Evolutionary conservation across 2,329 filamentous ascomycete genomes (phyloP).

Genomic region (Xylariaceae sp.): DNA sequence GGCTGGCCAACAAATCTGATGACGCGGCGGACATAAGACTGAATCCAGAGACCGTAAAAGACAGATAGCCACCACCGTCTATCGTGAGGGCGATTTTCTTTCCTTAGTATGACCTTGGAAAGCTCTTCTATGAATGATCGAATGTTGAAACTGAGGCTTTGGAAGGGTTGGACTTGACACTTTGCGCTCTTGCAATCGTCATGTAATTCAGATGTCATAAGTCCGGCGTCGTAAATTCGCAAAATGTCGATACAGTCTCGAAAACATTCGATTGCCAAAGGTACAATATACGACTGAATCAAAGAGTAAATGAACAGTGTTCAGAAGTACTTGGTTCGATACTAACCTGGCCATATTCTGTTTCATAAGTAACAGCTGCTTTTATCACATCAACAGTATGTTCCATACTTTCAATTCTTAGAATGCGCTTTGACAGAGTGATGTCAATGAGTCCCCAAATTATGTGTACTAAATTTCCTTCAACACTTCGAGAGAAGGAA

Average conservation of each 20-base stretch:
- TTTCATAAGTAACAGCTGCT: constrained; percentile 21
- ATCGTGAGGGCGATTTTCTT: constrained; percentile 22
- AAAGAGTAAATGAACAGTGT: background rate
- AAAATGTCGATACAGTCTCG: constrained; percentile 23
- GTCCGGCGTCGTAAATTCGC: constrained; percentile 12
- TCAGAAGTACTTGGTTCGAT: background rate
- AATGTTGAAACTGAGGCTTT: constrained; percentile 17
- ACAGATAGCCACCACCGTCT: constrained; percentile 27
- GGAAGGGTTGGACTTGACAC: constrained; percentile 16
- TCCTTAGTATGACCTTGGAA: constrained; percentile 23
- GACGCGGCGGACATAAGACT: constrained; percentile 22
- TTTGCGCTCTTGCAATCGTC: constrained; percentile 7
- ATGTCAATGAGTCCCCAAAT: constrained; percentile 23
- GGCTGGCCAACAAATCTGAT: constrained; percentile 14
- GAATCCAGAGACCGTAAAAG: constrained; percentile 26
- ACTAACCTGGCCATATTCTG: constrained; percentile 24
- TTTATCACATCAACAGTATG: constrained; percentile 22
- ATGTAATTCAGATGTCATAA: constrained; percentile 12
- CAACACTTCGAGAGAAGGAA: constrained; percentile 13
- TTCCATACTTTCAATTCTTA: constrained; percentile 11
- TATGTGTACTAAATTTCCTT: constrained; percentile 17
- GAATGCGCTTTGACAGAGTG: constrained; percentile 9
- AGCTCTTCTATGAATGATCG: constrained; percentile 19
- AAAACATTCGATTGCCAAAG: constrained; percentile 20
- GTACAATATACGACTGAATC: constrained; percentile 13